Conservation (phyloP, 78 protist species). For the Diacronema lutheri region DNA sequence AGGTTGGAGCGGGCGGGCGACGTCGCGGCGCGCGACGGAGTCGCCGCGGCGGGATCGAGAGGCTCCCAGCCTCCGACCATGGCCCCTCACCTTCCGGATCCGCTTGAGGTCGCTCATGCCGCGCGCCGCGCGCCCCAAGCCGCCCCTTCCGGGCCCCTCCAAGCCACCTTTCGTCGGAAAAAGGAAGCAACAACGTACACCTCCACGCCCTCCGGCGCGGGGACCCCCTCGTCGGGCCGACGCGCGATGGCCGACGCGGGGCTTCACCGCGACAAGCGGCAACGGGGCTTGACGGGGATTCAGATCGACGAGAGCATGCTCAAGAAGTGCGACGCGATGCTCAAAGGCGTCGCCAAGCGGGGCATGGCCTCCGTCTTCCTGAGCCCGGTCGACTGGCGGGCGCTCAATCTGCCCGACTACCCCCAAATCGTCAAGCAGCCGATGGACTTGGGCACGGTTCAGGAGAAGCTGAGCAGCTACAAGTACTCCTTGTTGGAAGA, state of each 20-base stretch:
- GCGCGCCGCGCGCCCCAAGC: too few species aligned
- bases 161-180: too few species aligned
- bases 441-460: conserved; percentile 58
- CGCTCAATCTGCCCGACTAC: conserved; percentile 34
- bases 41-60: too few species aligned
- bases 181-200: too few species aligned
- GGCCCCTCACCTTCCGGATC: background rate
- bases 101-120: background rate
- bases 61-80: too few species aligned
- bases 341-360: background rate
- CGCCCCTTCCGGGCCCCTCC: too few species aligned
- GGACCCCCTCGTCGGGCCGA: too few species aligned
- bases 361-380: conserved; percentile 25
- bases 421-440: conserved; percentile 53
- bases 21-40: too few species aligned
- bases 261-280: conserved; percentile 15
- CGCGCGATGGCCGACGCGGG: too few species aligned
- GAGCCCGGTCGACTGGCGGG: conserved; percentile 47
- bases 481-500: background rate
- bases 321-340: background rate
- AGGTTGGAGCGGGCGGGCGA: too few species aligned
- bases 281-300: too few species aligned
- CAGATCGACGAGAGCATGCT: background rate
- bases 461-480: background rate
- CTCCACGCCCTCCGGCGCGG: too few species aligned